These are phyloP conservation scores for Cyclotella kingstonii DNA, from an alignment of 108 stramenopile genomes.

Conservation along the genomic window DNA sequence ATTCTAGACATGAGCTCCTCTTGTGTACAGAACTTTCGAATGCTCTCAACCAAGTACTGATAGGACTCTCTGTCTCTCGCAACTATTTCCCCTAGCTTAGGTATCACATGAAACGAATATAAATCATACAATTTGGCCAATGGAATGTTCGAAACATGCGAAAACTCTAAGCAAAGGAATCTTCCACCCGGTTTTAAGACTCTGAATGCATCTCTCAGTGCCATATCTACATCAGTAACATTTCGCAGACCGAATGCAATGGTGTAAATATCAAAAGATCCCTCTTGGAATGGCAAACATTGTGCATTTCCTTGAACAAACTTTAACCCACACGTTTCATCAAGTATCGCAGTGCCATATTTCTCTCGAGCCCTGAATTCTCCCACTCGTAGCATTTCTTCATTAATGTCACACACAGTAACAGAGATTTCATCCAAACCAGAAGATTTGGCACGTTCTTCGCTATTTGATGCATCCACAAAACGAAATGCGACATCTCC, in stretches of 20 bases:
- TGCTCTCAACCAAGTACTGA: slow-evolving; percentile 99
- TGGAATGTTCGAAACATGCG: slow-evolving; percentile 71
- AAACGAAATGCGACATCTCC: slow-evolving; percentile 98
- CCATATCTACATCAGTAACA: slow-evolving; percentile 93
- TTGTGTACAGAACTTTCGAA: slow-evolving; percentile 93
- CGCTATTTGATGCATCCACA: slow-evolving; percentile 68
- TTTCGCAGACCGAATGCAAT: slow-evolving; percentile 98
- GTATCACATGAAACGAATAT: slow-evolving; percentile 95
- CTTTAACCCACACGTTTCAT: slow-evolving; percentile 48
- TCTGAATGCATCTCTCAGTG: slow-evolving; percentile 77
- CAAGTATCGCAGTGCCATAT: slow-evolving; percentile 56
- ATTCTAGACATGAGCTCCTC: slow-evolving; percentile 82
- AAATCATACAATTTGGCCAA: slow-evolving; percentile 81
- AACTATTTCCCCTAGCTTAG: slow-evolving; percentile 85
- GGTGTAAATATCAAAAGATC: slow-evolving; percentile 95
- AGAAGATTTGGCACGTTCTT: slow-evolving; percentile 54
- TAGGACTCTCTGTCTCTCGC: slow-evolving; percentile 94
- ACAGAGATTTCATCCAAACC: slow-evolving; percentile 67
- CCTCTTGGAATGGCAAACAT: slow-evolving; percentile 83
- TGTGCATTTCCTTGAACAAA: slow-evolving; percentile 95
- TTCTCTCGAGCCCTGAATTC: slow-evolving; percentile 59
- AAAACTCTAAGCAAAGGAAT: slow-evolving; percentile 97
- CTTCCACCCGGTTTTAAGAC: slow-evolving; percentile 97
- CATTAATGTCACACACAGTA: slow-evolving; percentile 97
- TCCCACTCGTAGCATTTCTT: slow-evolving; percentile 95